Conservation (phyloP, 306 rosid species). For the Cicer chorassanicum region DNA sequence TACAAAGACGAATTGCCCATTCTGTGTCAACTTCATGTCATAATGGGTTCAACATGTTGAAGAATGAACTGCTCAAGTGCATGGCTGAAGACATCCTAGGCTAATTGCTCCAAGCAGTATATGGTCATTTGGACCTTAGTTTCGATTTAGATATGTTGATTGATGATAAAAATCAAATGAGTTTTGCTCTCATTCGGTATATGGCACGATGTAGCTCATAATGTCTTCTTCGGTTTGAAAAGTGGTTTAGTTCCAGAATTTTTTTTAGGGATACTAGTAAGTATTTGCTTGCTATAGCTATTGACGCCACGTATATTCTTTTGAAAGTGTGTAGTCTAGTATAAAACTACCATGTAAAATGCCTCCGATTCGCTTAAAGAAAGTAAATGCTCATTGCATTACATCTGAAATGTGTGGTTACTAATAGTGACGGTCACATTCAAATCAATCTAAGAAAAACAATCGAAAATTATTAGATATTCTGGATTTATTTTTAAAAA, state of each 20-base stretch:
- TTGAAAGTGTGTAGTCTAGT: neutral
- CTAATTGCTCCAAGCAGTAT: constrained; percentile 40
- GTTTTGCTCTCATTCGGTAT: constrained; percentile 33
- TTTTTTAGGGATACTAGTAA: neutral
- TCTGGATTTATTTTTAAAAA: too few species aligned
- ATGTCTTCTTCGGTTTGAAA: constrained; percentile 28
- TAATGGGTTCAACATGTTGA: constrained; percentile 48
- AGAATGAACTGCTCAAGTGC: constrained; percentile 53
- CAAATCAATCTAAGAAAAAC: too few species aligned
- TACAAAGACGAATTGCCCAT: constrained; percentile 60
- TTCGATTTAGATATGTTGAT: constrained; percentile 8
- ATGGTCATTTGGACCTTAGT: constrained; percentile 25
- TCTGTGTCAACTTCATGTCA: constrained; percentile 65
- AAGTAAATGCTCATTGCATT: too few species aligned
- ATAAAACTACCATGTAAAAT: too few species aligned
- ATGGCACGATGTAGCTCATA: constrained; percentile 33
- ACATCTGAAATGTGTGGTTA: too few species aligned
- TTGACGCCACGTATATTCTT: neutral
- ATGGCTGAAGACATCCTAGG: constrained; percentile 63
- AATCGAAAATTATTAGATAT: too few species aligned
- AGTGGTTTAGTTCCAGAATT: constrained; percentile 18
- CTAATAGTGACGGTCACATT: too few species aligned
- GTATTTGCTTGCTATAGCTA: constrained; percentile 23
- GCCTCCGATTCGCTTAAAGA: too few species aligned
- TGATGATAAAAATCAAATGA: constrained; percentile 1